These are phyloP conservation scores for Talaromyces ruber DNA, from an alignment of 495 filamentous ascomycete genomes.

Conservation along the genomic window DNA sequence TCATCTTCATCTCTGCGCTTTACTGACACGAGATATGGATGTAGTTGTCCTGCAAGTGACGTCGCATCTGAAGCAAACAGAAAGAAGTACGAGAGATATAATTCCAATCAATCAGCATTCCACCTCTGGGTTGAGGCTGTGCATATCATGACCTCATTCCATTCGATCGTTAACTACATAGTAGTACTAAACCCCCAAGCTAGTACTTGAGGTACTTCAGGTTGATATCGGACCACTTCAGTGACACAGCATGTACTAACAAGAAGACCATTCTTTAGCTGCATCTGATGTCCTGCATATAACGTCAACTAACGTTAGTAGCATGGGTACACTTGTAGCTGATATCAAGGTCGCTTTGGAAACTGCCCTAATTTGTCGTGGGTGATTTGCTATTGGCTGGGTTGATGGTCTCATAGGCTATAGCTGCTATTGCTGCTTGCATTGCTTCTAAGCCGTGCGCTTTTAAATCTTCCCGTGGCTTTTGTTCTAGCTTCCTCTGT, in stretches of 20 bases:
- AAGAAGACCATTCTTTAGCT: background rate
- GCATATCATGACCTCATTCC: conserved; percentile 8
- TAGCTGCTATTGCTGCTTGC: background rate
- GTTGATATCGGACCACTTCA: background rate
- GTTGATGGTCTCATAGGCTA: background rate
- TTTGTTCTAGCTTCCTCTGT: background rate
- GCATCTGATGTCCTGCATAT: background rate
- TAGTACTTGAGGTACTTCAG: background rate
- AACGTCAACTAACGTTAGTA: too few relatives aligned
- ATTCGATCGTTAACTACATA: background rate
- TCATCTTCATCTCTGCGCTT: background rate
- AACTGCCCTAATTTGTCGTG: background rate
- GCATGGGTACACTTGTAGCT: background rate
- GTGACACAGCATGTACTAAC: background rate
- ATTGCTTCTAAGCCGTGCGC: conserved; percentile 2
- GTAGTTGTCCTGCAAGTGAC: background rate
- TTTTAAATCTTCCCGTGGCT: background rate
- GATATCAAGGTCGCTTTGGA: background rate
- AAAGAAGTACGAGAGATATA: background rate
- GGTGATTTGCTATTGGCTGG: background rate
- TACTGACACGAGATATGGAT: background rate
- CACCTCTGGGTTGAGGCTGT: conserved; percentile 1
- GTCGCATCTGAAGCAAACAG: background rate
- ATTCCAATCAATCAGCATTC: background rate
- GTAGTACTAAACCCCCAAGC: background rate